Conservation (phyloP, 108 stramenopile species). For the Fragilariopsis cylindrus region DNA sequence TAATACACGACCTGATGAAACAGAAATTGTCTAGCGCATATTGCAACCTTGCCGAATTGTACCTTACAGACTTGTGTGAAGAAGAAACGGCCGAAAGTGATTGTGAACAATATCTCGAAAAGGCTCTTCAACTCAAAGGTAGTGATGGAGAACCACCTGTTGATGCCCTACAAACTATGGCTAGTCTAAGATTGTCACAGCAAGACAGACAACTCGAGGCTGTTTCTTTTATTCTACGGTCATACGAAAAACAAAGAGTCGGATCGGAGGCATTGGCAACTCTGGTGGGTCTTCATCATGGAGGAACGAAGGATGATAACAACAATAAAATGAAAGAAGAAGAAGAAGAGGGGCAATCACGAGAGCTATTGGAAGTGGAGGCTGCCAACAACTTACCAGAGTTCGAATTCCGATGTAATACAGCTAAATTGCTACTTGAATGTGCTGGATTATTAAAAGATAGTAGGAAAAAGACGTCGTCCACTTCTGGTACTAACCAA, state of each 20-base stretch:
- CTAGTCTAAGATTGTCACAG: slow-evolving; percentile 81
- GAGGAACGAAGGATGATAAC: slow-evolving; percentile 17
- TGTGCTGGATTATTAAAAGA: slow-evolving; percentile 53
- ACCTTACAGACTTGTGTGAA: slow-evolving; percentile 87
- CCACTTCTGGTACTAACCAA: slow-evolving; percentile 16
- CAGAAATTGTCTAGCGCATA: slow-evolving; percentile 74
- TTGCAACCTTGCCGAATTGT: slow-evolving; percentile 83
- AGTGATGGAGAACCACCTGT: slow-evolving; percentile 50
- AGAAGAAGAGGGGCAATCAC: slow-evolving; percentile 16
- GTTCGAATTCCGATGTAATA: slow-evolving; percentile 83
- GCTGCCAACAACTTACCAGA: slow-evolving; percentile 60
- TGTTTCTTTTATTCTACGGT: slow-evolving; percentile 56
- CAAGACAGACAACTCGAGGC: slow-evolving; percentile 71
- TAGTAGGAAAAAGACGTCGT: background rate
- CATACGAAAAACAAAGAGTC: slow-evolving; percentile 68
- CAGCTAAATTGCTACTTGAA: slow-evolving; percentile 83
- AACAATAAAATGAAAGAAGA: background rate
- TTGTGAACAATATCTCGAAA: slow-evolving; percentile 62
- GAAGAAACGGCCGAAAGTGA: slow-evolving; percentile 78
- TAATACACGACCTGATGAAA: slow-evolving; percentile 12
- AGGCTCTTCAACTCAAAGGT: slow-evolving; percentile 59
- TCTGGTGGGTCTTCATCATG: slow-evolving; percentile 66
- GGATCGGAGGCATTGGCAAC: slow-evolving; percentile 78
- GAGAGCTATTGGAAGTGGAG: slow-evolving; percentile 55
- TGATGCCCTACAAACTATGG: slow-evolving; percentile 87